These are phyloP conservation scores for Colletotrichum sp. DNA, from an alignment of 2,329 filamentous ascomycete species.

Conservation along the genomic window DNA sequence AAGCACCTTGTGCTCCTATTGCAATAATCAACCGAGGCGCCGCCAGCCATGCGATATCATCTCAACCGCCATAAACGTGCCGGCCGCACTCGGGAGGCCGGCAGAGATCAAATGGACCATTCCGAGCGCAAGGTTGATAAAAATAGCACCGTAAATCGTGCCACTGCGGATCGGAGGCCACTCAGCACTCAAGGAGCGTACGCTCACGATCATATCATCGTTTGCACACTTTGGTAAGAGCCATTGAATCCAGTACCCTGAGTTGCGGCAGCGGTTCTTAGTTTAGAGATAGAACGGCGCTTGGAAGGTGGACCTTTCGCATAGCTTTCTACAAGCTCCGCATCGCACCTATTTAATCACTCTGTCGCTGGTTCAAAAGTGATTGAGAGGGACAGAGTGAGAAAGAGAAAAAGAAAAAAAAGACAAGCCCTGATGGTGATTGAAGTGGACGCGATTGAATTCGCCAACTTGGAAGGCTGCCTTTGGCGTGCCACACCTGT, in stretches of 20 bases:
- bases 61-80: neutral
- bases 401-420: neutral
- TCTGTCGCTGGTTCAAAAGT: neutral
- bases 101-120: neutral
- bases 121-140: neutral
- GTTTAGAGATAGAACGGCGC: conserved; percentile 3
- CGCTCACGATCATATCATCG: neutral
- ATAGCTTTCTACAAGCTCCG: neutral
- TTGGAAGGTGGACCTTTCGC: neutral
- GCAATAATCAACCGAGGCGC: neutral
- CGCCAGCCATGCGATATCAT: neutral
- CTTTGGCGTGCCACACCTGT: neutral
- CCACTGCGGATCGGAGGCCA: neutral
- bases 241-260: neutral
- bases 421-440: neutral
- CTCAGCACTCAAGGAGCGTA: neutral
- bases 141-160: neutral
- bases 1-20: neutral
- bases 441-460: neutral
- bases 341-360: neutral
- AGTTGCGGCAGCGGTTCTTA: neutral
- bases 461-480: neutral
- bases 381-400: neutral
- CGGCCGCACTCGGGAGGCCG: neutral
- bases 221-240: neutral